These are phyloP conservation scores for Venturia pyrina DNA, from an alignment of 2,329 filamentous ascomycete species.

Conservation along the genomic window DNA sequence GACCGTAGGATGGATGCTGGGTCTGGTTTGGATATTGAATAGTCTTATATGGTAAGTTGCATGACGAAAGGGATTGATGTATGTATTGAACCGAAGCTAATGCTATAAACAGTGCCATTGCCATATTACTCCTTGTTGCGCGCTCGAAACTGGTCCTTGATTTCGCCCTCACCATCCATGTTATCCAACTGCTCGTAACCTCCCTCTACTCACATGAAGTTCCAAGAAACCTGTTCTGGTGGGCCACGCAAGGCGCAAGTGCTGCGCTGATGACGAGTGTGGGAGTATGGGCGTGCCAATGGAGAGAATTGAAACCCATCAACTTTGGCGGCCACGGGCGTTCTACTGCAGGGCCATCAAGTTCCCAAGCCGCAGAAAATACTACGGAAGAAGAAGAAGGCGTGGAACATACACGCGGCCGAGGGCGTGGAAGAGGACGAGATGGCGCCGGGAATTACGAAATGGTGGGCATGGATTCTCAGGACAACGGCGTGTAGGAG, in stretches of 20 bases:
- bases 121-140: conserved; percentile 71
- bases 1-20: conserved; percentile 59
- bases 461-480: conserved; percentile 35
- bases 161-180: conserved; percentile 82
- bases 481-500: conserved; percentile 20
- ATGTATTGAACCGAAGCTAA: not conserved
- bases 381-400: conserved; percentile 23
- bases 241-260: conserved; percentile 56
- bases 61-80: not conserved
- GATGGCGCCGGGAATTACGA: conserved; percentile 39
- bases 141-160: conserved; percentile 92
- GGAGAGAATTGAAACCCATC: conserved; percentile 80
- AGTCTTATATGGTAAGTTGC: conserved; percentile 50
- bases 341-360: conserved; percentile 10
- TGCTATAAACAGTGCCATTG: conserved; percentile 56
- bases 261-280: conserved; percentile 55
- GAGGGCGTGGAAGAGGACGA: conserved; percentile 25
- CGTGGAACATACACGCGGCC: conserved; percentile 13
- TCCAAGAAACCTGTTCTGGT: conserved; percentile 78
- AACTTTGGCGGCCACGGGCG: conserved; percentile 59
- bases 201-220: conserved; percentile 68
- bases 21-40: conserved; percentile 58
- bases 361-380: conserved; percentile 15
- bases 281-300: conserved; percentile 85
- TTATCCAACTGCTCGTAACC: conserved; percentile 68